Evolutionary conservation across 148 eudicot genomes (phyloP), one percentile per base, ranked within the genome.

Genomic region (Pharnaceum exiguum): DNA sequence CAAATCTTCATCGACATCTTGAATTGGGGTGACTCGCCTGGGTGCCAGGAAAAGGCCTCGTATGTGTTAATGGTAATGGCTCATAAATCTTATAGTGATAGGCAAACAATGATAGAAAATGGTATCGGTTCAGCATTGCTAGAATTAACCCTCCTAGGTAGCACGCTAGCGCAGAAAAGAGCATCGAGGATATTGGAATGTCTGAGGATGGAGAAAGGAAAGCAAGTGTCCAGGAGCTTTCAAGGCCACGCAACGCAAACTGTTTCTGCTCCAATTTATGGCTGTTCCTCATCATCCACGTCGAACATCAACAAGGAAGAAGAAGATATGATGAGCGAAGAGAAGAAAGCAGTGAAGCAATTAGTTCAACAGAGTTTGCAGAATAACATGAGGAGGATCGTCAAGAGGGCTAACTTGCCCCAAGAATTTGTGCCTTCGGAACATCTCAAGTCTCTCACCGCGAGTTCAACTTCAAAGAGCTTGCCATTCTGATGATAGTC

Each of bases 321-420:
- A 32, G 85, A 71, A 57, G 83, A 67, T 12, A 66, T 61, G 82
- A 82, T 86, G 86, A 84, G 97, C 50, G 83, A 82, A 60, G 97
- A 90, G 82, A 81, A 68, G 56, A 88, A 79, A 52, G 98, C 96
- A 1, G 98, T 93, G 55, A 93, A 83, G 68, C 86, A 84, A 28
- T 60, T 93, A 44, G 96, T 93, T 11, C 96, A 93, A 56, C 95
- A 83, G 50, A 93, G 98, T 61, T 79, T 93, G 84, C 96, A 93
- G 36, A 81, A 65, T 42, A 93, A 93, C 64, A 85, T 93, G 98
- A 85, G 67, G 30, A 77, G 83, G 63, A 93, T 93, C 36, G 95
- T 76, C 47, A 83, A 80, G 71, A 81, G 96, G 76, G 98, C 98
- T 33, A 93, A 93, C 62, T 69, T 93, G 79, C 90, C 86, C 0